Base-by-base conservation (phyloP, 805 yeast species). In the Teunomyces barrocoloradensis region DNA sequence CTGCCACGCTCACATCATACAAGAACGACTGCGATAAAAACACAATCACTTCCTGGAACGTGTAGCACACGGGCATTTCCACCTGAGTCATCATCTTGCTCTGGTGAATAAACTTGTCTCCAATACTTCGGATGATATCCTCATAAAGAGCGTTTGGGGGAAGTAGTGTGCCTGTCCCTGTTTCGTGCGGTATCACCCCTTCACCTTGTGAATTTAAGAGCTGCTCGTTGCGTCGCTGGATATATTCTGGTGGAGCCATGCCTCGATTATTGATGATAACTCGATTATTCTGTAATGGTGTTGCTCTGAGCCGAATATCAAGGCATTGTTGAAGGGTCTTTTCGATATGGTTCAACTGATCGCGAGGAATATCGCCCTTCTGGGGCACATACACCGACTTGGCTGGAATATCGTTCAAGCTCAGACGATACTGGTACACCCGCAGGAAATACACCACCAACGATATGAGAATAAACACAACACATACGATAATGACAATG, bases 401-500 rank as follows among this genome's bases (percentile, higher is more conserved):
- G 37, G 55, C 44, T 0, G 97, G 97, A 15, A 91, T 87, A 53
- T 86, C 94, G 49, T 81, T 79, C 51, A 90, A 59, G 43, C 84
- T 71, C 44, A 80, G 74, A 48, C 84, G 74, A 46, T 78, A 73
- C 20, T 78, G 74, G 47, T 82, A 69, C 6, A 89, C 68, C 47
- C 98, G 74, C 33, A 80, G 68, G 17, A 85, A 66, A 53, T 82
- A 80, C 15, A 87, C 61, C 1, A 80, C 51, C 0, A 82, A 52
- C 3, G 82, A 66, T 5, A 77, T 54, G 0, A 85, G 48, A 1
- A 82, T 69, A 52, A 87, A 81, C 1, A 81, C 66, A 2, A 82
- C 88, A 56, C 87, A 75, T 5, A 86, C 89, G 39, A 82, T 79
- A 6, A 87, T 81, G 17, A 90, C 88, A 49, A 91, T 88, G 52